A percentile compares a stretch with the other conserved stretches of the same genome.
These are phyloP conservation scores for Aquanectria penicillioides DNA, from an alignment of 2,329 filamentous ascomycete species.

Conservation along the genomic window DNA sequence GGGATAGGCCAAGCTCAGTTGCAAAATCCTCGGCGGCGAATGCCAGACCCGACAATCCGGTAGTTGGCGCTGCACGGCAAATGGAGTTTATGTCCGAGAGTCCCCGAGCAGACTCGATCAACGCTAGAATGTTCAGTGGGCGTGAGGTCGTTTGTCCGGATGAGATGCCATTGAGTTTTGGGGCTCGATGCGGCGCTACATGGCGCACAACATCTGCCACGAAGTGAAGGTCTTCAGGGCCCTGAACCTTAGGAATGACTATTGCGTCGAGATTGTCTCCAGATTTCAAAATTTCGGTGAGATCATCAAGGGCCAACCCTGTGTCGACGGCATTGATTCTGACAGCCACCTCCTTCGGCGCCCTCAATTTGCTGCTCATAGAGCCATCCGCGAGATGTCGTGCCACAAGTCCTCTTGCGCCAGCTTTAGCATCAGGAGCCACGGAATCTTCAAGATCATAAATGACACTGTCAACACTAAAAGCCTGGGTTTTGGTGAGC, in stretches of 20 bases:
- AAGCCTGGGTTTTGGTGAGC: slow-evolving; percentile 6
- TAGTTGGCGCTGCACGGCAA: neutral
- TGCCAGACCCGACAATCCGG: slow-evolving; percentile 11
- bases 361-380: neutral
- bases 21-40: slow-evolving; percentile 16
- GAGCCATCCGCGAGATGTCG: neutral
- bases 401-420: slow-evolving; percentile 1
- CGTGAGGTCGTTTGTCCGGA: neutral
- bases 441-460: slow-evolving; percentile 26
- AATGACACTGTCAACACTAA: slow-evolving; percentile 8
- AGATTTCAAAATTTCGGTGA: neutral
- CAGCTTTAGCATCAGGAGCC: neutral
- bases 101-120: slow-evolving; percentile 6
- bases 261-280: slow-evolving; percentile 4
- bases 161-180: neutral
- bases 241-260: slow-evolving; percentile 8
- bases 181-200: neutral
- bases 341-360: neutral
- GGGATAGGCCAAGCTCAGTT: slow-evolving; percentile 1
- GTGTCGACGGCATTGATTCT: slow-evolving; percentile 16
- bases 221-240: slow-evolving; percentile 3
- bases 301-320: slow-evolving; percentile 2
- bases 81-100: slow-evolving; percentile 7
- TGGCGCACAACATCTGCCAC: slow-evolving; percentile 9
- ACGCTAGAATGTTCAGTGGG: slow-evolving; percentile 1